Conservation (phyloP, 1,139 yeast genomes). For the Saccharomycopsis crataegensis region DNA sequence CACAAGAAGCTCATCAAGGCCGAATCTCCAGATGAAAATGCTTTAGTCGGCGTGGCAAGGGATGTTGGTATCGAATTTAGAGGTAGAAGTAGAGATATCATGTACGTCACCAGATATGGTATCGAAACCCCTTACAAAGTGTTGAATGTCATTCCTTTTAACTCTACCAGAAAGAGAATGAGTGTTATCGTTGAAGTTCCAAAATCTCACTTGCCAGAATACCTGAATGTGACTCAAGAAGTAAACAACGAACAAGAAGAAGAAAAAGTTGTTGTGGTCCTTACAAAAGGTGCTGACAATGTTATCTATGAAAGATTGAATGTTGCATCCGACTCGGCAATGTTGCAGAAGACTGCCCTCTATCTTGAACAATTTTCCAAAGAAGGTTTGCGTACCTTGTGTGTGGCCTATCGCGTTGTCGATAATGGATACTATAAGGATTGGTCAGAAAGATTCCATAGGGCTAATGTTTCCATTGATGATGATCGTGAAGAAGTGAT, state of each 20-base stretch:
- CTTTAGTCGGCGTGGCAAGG: conserved; percentile 54
- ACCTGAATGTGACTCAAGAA: neutral
- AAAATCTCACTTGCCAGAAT: conserved; percentile 28
- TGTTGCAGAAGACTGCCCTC: conserved; percentile 61
- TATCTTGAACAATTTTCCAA: conserved; percentile 89
- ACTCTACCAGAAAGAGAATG: conserved; percentile 54
- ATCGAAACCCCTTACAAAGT: conserved; percentile 38
- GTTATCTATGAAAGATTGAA: conserved; percentile 72
- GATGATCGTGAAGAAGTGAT: conserved; percentile 71
- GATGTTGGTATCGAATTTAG: conserved; percentile 45
- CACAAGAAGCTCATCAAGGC: conserved; percentile 40
- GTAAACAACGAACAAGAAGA: conserved; percentile 19
- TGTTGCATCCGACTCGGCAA: conserved; percentile 36
- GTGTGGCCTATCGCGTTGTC: conserved; percentile 78
- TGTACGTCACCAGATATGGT: conserved; percentile 39
- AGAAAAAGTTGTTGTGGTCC: conserved; percentile 43
- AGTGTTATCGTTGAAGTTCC: conserved; percentile 43
- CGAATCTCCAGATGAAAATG: conserved; percentile 61
- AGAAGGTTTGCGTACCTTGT: conserved; percentile 91
- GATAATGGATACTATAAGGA: conserved; percentile 49
- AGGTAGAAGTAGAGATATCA: conserved; percentile 41
- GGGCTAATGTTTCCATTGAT: conserved; percentile 65
- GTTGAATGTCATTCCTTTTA: conserved; percentile 46
- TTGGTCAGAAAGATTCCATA: conserved; percentile 66
- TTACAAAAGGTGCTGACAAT: conserved; percentile 95